Conservation (phyloP, 2,329 filamentous ascomycete species). For the Claviceps citrina region DNA sequence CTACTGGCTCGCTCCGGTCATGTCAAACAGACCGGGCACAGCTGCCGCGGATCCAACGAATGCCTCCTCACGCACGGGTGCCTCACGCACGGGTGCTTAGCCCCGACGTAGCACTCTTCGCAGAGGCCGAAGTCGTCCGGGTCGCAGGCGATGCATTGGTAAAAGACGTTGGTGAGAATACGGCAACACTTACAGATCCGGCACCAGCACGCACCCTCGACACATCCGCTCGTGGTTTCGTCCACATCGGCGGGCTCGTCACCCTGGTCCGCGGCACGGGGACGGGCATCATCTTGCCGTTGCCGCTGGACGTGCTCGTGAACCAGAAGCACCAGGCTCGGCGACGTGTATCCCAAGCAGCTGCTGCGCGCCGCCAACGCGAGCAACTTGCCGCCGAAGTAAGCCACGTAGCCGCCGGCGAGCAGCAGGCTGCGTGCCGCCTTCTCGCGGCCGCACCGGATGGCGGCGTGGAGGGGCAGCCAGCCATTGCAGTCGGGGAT, state of each 20-base stretch:
- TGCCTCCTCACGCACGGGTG: too few species aligned
- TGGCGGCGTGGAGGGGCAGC: background rate
- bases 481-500: constrained; percentile 1
- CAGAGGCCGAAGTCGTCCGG: constrained; percentile 8
- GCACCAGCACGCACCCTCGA: constrained; percentile 7
- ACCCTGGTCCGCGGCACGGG: background rate
- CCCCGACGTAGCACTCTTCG: constrained; percentile 2
- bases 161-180: background rate
- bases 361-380: constrained; percentile 5
- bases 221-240: too few species aligned
- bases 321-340: background rate
- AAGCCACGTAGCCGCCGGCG: constrained; percentile 1
- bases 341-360: too few species aligned
- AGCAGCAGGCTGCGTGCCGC: too few species aligned
- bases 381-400: constrained; percentile 3
- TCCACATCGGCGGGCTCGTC: background rate
- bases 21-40: too few species aligned
- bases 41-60: too few species aligned
- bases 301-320: background rate
- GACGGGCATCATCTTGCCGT: background rate
- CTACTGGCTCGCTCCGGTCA: too few species aligned
- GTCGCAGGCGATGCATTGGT: constrained; percentile 6
- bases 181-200: constrained; percentile 8
- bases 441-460: constrained; percentile 6
- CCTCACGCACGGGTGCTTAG: too few species aligned